These are phyloP conservation scores for Tetradesmus lagerheimii DNA, from an alignment of 139 green algal species.

Conservation along the genomic window DNA sequence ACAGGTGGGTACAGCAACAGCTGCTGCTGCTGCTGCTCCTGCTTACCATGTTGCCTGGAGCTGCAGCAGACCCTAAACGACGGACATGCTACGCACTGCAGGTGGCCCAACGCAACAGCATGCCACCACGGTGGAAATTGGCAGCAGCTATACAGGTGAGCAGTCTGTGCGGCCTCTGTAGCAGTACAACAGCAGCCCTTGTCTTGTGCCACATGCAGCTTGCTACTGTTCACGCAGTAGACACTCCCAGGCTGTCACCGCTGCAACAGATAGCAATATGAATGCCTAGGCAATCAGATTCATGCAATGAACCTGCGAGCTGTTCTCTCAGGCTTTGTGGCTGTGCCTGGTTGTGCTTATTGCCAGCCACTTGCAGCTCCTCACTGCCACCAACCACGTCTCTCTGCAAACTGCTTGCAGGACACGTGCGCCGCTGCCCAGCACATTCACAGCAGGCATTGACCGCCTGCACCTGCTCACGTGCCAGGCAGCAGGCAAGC, in stretches of 20 bases:
- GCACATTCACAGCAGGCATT: constrained; percentile 11
- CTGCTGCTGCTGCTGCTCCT: not conserved
- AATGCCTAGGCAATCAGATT: too few species aligned
- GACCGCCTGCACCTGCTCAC: not conserved
- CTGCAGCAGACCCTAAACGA: not conserved
- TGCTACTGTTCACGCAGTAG: too few species aligned
- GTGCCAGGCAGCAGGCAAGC: not conserved
- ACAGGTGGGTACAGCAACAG: not conserved
- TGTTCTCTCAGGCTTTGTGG: too few species aligned
- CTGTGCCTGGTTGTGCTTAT: too few species aligned
- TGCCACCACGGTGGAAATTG: constrained; percentile 27
- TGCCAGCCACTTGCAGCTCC: not conserved
- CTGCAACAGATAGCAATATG: too few species aligned
- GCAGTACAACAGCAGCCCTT: not conserved
- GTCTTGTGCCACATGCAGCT: too few species aligned
- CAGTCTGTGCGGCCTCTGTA: not conserved
- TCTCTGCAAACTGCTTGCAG: not conserved
- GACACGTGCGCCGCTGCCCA: not conserved
- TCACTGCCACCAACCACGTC: not conserved
- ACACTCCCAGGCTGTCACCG: too few species aligned
- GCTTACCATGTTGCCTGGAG: not conserved
- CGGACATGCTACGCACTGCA: not conserved
- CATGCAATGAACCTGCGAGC: too few species aligned
- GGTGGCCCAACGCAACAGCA: not conserved
- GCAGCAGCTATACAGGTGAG: constrained; percentile 13